phyloP scores from a whole-genome alignment of 2,329 filamentous ascomycete genomes.

The Myriosclerotinia duriaeana region DNA sequence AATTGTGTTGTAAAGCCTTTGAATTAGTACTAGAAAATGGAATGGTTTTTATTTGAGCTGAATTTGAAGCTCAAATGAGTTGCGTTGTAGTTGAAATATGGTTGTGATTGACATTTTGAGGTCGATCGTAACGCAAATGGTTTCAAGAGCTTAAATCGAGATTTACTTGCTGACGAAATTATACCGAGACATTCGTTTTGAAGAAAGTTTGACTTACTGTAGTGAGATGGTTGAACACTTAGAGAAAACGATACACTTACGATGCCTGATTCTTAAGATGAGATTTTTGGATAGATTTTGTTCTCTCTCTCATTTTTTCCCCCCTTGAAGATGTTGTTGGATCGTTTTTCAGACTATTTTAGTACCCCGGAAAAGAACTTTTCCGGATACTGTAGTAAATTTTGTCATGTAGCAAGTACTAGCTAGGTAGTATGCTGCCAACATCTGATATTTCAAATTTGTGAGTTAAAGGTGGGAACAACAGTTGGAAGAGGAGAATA shows the following conservation, averaged over 20 bases:
- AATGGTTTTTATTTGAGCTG: neutral
- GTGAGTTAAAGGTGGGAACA: too few species aligned
- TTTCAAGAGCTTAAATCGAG: slow-evolving; percentile 17
- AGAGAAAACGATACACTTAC: neutral
- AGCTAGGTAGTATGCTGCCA: too few species aligned
- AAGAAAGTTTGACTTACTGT: slow-evolving; percentile 11
- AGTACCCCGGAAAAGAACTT: neutral
- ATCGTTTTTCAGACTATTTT: neutral
- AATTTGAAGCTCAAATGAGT: neutral
- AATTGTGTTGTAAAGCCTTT: slow-evolving; percentile 6
- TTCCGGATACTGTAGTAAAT: neutral
- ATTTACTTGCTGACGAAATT: neutral
- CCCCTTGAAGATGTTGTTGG: neutral
- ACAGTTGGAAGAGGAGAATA: too few species aligned
- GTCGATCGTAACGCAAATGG: slow-evolving; percentile 8
- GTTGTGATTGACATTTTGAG: slow-evolving; percentile 1
- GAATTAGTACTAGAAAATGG: neutral
- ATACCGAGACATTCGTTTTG: slow-evolving; percentile 2
- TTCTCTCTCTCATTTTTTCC: neutral
- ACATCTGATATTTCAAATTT: neutral
- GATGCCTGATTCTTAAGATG: neutral
- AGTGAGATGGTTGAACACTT: neutral
- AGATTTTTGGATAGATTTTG: neutral
- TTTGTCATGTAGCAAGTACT: neutral
- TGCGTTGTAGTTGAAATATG: neutral